Evolutionary conservation across 2,329 filamentous ascomycete genomes (phyloP).

Genomic region (Monilinia polystroma): DNA sequence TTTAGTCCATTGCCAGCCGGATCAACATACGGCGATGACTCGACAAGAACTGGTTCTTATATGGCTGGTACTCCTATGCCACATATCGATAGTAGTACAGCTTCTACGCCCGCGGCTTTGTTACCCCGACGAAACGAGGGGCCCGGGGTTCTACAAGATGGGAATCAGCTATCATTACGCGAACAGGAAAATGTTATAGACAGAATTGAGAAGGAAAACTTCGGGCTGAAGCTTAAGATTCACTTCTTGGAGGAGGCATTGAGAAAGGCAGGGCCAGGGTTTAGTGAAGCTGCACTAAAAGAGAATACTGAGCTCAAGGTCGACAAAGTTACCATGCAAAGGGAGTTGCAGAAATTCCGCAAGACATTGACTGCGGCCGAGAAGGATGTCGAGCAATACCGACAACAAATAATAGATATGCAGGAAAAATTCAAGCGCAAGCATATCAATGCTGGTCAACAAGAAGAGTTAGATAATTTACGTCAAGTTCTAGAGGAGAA

Average conservation of each 20-base stretch:
- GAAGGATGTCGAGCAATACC: constrained; percentile 80
- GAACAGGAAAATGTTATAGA: constrained; percentile 96
- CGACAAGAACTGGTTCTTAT: constrained; percentile 57
- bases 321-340: constrained; percentile 83
- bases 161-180: constrained; percentile 85
- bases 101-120: constrained; percentile 77
- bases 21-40: constrained; percentile 63
- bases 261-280: constrained; percentile 81
- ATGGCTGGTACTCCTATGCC: constrained; percentile 72
- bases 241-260: constrained; percentile 93
- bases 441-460: constrained; percentile 69
- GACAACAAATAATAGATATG: constrained; percentile 76
- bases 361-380: constrained; percentile 82
- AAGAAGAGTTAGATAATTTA: constrained; percentile 58
- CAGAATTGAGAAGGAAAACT: constrained; percentile 97
- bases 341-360: constrained; percentile 80
- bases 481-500: constrained; percentile 56
- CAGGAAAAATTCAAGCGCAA: constrained; percentile 78
- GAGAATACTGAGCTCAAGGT: constrained; percentile 98
- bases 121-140: constrained; percentile 62
- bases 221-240: constrained; percentile 93
- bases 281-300: constrained; percentile 82
- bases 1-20: constrained; percentile 72
- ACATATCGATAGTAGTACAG: constrained; percentile 70
- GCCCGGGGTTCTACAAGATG: constrained; percentile 73